Evolutionary conservation across 192 early-diverging fungal genomes (phyloP).

Genomic region (Coemansia sp.): DNA sequence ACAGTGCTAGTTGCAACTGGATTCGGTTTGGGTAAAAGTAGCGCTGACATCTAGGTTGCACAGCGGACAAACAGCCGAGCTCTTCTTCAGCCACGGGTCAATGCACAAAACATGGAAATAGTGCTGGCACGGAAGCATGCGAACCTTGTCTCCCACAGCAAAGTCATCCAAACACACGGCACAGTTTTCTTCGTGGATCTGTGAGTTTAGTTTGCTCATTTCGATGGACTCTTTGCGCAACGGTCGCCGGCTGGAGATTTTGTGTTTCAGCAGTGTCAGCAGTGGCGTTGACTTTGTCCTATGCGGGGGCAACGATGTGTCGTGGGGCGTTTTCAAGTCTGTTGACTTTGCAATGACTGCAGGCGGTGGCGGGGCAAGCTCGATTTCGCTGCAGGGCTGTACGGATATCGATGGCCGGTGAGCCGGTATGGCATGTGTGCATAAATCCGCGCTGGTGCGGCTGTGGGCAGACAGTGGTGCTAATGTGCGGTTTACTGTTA

Average conservation of each 20-base stretch:
- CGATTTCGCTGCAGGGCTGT: background rate
- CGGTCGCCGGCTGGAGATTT: background rate
- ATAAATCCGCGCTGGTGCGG: background rate
- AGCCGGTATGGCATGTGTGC: background rate
- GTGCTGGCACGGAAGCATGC: conserved; percentile 42
- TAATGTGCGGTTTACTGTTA: conserved; percentile 13
- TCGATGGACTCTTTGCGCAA: conserved; percentile 1
- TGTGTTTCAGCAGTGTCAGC: background rate
- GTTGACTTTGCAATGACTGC: background rate
- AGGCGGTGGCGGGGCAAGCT: background rate
- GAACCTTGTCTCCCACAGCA: conserved; percentile 31
- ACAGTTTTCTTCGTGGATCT: conserved; percentile 43
- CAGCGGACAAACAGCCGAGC: conserved; percentile 38
- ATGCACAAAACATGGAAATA: conserved; percentile 47
- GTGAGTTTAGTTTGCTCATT: background rate
- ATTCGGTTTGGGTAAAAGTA: background rate
- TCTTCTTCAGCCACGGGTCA: conserved; percentile 40
- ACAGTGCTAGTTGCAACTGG: background rate
- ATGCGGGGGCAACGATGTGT: background rate
- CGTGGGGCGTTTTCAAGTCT: background rate
- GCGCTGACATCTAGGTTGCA: conserved; percentile 46
- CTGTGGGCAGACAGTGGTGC: background rate
- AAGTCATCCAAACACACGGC: conserved; percentile 50
- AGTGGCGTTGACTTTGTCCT: conserved; percentile 9
- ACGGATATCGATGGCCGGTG: background rate